Evolutionary conservation across 108 stramenopile genomes (phyloP).

Genomic region (Fragilaria radians): DNA sequence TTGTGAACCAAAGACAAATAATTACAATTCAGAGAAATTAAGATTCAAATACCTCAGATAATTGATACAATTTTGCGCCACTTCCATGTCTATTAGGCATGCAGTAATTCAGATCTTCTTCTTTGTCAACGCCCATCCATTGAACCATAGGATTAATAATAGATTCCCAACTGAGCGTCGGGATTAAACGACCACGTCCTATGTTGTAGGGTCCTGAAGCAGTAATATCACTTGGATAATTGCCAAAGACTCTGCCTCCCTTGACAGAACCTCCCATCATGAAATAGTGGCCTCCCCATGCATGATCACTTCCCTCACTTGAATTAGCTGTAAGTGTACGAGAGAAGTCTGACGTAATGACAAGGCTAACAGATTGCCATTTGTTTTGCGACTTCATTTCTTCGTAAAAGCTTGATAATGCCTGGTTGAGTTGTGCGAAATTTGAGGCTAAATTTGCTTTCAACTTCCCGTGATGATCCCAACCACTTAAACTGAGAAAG

Average conservation of each 20-base stretch:
- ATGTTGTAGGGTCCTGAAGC: conserved; percentile 21
- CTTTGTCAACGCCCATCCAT: conserved; percentile 39
- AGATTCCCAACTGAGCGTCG: no score
- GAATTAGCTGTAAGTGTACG: no score
- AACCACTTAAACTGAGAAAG: conserved; percentile 10
- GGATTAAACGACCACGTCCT: conserved; percentile 58
- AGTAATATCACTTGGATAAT: conserved; percentile 49
- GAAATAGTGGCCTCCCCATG: conserved; percentile 19
- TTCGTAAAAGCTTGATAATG: conserved; percentile 31
- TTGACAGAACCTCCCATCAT: conserved; percentile 40
- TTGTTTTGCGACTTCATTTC: conserved; percentile 41
- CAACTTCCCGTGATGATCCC: conserved; percentile 31
- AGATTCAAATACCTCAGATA: no score
- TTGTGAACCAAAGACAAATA: no score
- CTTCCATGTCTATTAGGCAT: conserved; percentile 13
- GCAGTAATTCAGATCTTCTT: conserved; percentile 16
- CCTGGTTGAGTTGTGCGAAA: conserved; percentile 32
- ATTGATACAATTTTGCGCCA: no score
- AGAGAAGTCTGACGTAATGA: no score
- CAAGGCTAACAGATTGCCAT: conserved; percentile 40
- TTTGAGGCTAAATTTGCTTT: conserved; percentile 12
- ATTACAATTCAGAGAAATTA: no score
- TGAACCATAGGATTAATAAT: conserved; percentile 16
- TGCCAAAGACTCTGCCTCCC: conserved; percentile 47
- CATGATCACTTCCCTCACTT: no score